phyloP scores from a whole-genome alignment of 139 green algal species.

The Closterium sp. region DNA sequence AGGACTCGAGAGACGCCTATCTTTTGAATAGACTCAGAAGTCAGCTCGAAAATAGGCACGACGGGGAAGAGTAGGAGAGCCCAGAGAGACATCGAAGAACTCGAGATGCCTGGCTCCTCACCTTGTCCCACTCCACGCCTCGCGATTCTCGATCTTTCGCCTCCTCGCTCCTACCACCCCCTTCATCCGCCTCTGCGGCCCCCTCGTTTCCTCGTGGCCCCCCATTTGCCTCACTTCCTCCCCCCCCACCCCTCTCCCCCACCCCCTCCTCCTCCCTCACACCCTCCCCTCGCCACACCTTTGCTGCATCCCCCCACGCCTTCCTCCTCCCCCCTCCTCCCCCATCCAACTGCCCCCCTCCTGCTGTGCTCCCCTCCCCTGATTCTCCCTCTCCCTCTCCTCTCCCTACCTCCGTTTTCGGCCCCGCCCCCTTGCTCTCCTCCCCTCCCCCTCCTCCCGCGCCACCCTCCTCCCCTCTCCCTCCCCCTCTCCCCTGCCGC shows the following conservation, averaged over 20 bases:
- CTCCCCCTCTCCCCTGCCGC: not conserved
- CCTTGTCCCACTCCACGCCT: not conserved
- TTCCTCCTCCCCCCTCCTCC: not conserved
- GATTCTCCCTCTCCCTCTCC: not conserved
- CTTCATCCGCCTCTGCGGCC: no score
- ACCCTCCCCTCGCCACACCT: not conserved
- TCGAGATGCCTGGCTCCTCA: not conserved
- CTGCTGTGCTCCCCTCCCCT: not conserved
- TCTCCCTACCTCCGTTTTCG: not conserved
- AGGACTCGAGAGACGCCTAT: no score
- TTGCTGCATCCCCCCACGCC: not conserved
- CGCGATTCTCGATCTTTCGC: not conserved
- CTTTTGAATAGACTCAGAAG: no score
- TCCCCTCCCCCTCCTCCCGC: not conserved
- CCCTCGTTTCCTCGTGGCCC: no score
- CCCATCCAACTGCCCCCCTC: not conserved
- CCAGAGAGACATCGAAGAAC: no score
- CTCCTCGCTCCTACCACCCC: not conserved
- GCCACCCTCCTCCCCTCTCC: not conserved
- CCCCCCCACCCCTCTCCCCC: not conserved
- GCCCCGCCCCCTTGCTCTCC: not conserved
- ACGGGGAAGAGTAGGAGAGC: no score
- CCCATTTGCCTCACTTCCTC: not conserved
- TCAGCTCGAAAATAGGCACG: no score
- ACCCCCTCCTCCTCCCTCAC: not conserved